phyloP scores from a whole-genome alignment of 306 rosid genomes.

The Vicia faba region DNA sequence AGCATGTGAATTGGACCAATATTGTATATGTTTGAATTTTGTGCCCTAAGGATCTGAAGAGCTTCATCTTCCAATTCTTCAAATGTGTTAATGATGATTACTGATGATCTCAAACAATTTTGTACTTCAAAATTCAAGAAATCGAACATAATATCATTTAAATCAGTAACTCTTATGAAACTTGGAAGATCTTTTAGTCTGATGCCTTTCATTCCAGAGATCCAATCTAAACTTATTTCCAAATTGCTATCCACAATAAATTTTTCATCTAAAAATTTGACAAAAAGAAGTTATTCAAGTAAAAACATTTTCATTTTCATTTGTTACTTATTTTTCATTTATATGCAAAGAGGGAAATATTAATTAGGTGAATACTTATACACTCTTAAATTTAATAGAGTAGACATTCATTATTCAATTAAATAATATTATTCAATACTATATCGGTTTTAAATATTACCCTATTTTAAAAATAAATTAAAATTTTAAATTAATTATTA shows the following conservation, averaged over 20 bases:
- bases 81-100: constrained; percentile 24
- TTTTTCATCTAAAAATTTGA: constrained; percentile 23
- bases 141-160: constrained; percentile 5
- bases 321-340: too few relatives aligned
- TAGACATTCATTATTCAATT: too few relatives aligned
- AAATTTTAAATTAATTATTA: too few relatives aligned
- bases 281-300: neutral
- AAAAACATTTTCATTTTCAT: too few relatives aligned
- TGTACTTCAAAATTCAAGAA: neutral
- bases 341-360: too few relatives aligned
- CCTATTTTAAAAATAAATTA: too few relatives aligned
- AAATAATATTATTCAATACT: too few relatives aligned
- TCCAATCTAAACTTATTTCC: constrained; percentile 15
- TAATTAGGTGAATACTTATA: too few relatives aligned
- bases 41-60: neutral
- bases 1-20: constrained; percentile 30
- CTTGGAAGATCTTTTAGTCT: constrained; percentile 33
- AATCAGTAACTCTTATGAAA: neutral
- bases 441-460: too few relatives aligned
- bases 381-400: too few relatives aligned
- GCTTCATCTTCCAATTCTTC: constrained; percentile 23
- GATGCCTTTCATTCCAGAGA: constrained; percentile 21
- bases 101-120: neutral
- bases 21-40: constrained; percentile 7
- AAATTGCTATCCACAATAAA: neutral